Evolutionary conservation across 2,329 filamentous ascomycete species (phyloP).

Genomic region (Colletotrichum sp.): DNA sequence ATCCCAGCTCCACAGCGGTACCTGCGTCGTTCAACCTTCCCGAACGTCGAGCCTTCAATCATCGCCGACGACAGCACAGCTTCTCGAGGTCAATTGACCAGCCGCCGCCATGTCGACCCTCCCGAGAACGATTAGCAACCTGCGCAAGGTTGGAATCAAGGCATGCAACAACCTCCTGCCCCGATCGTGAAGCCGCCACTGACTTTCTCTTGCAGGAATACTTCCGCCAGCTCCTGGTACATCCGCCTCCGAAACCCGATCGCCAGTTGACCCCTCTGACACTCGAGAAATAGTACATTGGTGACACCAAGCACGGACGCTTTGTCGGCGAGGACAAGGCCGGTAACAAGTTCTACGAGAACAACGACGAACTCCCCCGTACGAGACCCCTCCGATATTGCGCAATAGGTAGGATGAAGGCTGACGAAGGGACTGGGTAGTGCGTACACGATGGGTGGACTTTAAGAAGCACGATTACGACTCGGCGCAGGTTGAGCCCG

Average conservation of each 20-base stretch:
- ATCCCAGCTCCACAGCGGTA: conserved; percentile 1
- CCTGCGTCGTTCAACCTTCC: conserved; percentile 14
- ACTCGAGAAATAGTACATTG: conserved; percentile 55
- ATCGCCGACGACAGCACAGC: conserved; percentile 11
- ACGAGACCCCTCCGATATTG: conserved; percentile 39
- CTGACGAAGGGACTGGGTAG: conserved; percentile 46
- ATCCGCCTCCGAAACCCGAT: conserved; percentile 39
- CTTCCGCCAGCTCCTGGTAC: conserved; percentile 91
- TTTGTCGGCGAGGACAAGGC: conserved; percentile 86
- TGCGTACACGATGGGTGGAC: conserved; percentile 96
- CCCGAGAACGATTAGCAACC: conserved; percentile 82
- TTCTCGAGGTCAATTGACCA: conserved; percentile 34
- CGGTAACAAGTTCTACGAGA: conserved; percentile 99
- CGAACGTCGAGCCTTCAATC: conserved; percentile 19
- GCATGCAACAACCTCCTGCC: conserved; percentile 48
- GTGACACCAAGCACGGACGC: conserved; percentile 94
- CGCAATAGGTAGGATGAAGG: conserved; percentile 2
- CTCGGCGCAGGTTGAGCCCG: conserved; percentile 85
- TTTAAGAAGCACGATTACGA: conserved; percentile 90
- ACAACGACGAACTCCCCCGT: conserved; percentile 92
- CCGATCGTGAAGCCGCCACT: conserved; percentile 2
- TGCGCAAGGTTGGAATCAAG: conserved; percentile 89
- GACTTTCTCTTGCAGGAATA: conserved; percentile 68
- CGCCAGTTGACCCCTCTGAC: conserved; percentile 21
- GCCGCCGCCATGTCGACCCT: conserved; percentile 84